Conservation (phyloP, 768 basidiomycete genomes). For the Gymnopilus dilepis region DNA sequence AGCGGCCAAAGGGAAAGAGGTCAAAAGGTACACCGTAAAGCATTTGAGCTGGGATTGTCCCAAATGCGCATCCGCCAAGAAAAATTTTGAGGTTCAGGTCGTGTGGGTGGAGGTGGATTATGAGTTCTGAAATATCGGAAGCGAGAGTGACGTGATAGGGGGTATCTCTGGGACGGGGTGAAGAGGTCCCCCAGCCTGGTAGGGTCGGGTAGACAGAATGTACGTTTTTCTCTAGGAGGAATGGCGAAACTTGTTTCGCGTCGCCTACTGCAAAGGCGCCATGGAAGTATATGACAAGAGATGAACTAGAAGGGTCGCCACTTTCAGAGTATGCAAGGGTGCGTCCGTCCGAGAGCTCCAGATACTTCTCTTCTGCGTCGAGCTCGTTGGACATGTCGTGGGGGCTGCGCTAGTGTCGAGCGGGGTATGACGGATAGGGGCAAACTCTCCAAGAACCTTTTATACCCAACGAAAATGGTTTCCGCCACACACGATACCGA, state of each 20-base stretch:
- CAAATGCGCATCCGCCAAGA: conserved; percentile 58
- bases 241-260: conserved; percentile 37
- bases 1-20: conserved; percentile 53
- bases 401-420: background rate
- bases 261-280: conserved; percentile 59
- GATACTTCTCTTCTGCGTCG: conserved; percentile 38
- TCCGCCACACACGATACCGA: background rate
- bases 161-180: conserved; percentile 38
- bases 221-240: conserved; percentile 43
- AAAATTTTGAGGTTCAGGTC: conserved; percentile 48
- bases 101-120: conserved; percentile 55
- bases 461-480: background rate
- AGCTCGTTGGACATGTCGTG: background rate
- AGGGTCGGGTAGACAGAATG: conserved; percentile 58
- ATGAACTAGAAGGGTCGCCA: conserved; percentile 54
- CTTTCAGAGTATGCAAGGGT: conserved; percentile 58
- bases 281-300: conserved; percentile 59
- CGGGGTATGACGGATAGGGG: background rate
- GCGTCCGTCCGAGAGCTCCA: conserved; percentile 47
- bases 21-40: conserved; percentile 57
- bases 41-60: conserved; percentile 60
- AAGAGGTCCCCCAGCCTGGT: conserved; percentile 63
- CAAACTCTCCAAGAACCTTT: background rate
- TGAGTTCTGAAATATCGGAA: conserved; percentile 49
- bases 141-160: conserved; percentile 48